phyloP scores from a whole-genome alignment of 331 rosid genomes.

The Stylosanthes scabra region DNA sequence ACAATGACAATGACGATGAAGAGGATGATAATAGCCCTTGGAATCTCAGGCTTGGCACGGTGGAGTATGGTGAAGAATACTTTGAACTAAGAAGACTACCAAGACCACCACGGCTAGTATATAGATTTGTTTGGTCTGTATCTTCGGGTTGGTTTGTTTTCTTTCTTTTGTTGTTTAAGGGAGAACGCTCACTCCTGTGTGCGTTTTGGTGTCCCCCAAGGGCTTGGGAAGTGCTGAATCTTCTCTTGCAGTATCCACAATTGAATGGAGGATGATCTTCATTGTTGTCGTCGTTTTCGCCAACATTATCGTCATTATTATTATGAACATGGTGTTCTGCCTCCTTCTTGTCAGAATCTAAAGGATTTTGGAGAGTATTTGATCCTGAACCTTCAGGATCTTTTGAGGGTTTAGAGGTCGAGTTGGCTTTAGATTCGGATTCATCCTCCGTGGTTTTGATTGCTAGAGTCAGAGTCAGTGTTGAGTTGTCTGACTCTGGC shows the following conservation, averaged over 20 bases:
- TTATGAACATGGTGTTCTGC: neutral
- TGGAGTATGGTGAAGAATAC: neutral
- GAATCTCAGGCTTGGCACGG: neutral
- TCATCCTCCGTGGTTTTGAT: neutral
- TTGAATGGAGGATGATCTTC: neutral
- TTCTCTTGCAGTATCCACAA: conserved; percentile 21
- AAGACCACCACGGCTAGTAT: neutral
- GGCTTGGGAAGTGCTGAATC: conserved; percentile 35
- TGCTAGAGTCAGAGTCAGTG: neutral
- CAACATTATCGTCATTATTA: no score
- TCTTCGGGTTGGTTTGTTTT: no score
- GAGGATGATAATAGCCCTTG: neutral
- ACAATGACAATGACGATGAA: no score
- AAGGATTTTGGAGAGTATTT: neutral
- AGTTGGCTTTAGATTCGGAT: neutral
- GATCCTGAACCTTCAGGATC: neutral
- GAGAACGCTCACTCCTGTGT: conserved; percentile 29
- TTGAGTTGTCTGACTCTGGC: no score
- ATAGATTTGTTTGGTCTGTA: neutral
- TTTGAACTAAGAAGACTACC: neutral
- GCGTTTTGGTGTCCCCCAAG: conserved; percentile 48
- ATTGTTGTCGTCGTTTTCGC: no score
- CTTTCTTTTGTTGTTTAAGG: neutral
- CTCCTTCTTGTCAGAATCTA: neutral
- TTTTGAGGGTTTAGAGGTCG: neutral